phyloP scores from a whole-genome alignment of 2,329 filamentous ascomycete species.

The Fusarium sp. region DNA sequence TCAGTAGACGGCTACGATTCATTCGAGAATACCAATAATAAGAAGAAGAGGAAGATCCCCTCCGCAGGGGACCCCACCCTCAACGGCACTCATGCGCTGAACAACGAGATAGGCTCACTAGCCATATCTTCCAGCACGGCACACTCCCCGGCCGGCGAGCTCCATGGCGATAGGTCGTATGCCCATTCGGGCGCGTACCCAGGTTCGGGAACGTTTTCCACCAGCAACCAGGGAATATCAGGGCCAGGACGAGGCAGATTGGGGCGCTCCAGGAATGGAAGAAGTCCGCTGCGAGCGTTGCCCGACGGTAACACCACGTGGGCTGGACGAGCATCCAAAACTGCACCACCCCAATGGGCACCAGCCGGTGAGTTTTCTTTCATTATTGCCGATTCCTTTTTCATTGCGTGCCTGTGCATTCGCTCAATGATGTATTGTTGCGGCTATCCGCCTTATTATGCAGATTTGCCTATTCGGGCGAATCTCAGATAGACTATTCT shows the following conservation, averaged over 20 bases:
- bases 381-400: background rate
- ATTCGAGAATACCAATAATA: constrained; percentile 98
- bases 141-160: constrained; percentile 47
- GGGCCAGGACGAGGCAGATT: constrained; percentile 88
- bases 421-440: background rate
- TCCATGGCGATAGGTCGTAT: constrained; percentile 41
- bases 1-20: constrained; percentile 92
- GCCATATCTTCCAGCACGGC: constrained; percentile 37
- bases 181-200: constrained; percentile 43
- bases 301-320: constrained; percentile 69
- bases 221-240: constrained; percentile 73
- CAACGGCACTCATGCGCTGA: constrained; percentile 54
- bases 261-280: constrained; percentile 72
- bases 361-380: constrained; percentile 58
- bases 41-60: constrained; percentile 98
- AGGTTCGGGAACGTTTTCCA: constrained; percentile 63
- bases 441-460: background rate
- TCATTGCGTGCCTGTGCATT: background rate
- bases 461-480: background rate
- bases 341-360: constrained; percentile 58
- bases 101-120: constrained; percentile 56
- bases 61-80: constrained; percentile 78
- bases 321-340: constrained; percentile 61
- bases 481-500: background rate
- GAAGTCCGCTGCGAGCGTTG: constrained; percentile 71